phyloP scores from a whole-genome alignment of 306 rosid species.

The Sophora flavescens region DNA sequence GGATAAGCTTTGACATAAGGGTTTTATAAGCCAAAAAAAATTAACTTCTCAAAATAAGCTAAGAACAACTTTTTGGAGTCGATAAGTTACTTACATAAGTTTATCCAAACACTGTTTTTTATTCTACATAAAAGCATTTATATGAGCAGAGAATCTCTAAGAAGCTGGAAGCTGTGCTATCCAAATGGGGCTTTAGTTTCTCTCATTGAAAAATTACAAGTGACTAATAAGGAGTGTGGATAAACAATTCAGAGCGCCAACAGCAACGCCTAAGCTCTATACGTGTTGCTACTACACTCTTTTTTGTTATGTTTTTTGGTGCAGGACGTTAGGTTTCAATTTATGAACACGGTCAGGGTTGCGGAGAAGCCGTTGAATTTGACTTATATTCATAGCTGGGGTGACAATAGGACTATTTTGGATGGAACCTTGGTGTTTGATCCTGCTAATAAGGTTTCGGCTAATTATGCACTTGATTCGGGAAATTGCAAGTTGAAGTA shows the following conservation, averaged over 20 bases:
- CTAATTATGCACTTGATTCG: slow-evolving; percentile 69
- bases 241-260: too few relatives aligned
- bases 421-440: slow-evolving; percentile 80
- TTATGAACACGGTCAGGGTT: slow-evolving; percentile 84
- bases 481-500: slow-evolving; percentile 79
- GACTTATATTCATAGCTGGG: slow-evolving; percentile 70
- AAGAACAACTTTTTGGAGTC: too few relatives aligned
- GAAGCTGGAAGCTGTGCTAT: too few relatives aligned
- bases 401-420: slow-evolving; percentile 74
- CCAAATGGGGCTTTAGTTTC: neutral
- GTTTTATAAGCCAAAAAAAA: too few relatives aligned
- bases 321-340: slow-evolving; percentile 91
- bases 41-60: too few relatives aligned
- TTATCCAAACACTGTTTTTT: too few relatives aligned
- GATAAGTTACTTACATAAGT: too few relatives aligned
- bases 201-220: too few relatives aligned
- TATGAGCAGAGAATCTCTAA: too few relatives aligned
- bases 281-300: neutral
- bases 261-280: neutral
- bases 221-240: neutral
- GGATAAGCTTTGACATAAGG: too few relatives aligned
- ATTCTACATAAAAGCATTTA: too few relatives aligned
- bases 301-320: slow-evolving; percentile 20
- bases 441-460: slow-evolving; percentile 86
- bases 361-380: slow-evolving; percentile 89